phyloP scores from a whole-genome alignment of 306 rosid genomes.

The Quercus robur region DNA sequence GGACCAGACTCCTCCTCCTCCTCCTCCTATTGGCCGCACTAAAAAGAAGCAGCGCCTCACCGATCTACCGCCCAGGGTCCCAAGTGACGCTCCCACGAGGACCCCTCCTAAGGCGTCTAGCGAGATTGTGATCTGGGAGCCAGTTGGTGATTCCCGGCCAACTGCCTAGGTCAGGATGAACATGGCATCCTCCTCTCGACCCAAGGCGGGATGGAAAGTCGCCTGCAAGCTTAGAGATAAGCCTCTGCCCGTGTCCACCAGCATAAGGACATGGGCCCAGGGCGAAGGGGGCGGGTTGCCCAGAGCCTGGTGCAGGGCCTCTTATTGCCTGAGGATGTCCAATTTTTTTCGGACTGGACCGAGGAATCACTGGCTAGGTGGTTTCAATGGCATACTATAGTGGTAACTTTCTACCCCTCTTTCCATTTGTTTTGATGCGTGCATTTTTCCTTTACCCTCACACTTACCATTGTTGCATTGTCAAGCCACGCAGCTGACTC shows the following conservation, averaged over 20 bases:
- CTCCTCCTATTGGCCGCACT: fast-evolving
- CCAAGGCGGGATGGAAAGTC: fast-evolving
- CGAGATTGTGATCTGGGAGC: fast-evolving
- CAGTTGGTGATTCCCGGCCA: fast-evolving
- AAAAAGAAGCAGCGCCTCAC: fast-evolving
- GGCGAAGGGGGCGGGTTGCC: too few relatives aligned
- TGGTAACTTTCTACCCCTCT: fast-evolving
- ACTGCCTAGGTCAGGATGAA: fast-evolving
- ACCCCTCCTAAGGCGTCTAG: too few relatives aligned
- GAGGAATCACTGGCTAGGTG: fast-evolving
- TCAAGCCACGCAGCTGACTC: too few relatives aligned
- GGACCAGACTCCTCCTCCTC: too few relatives aligned
- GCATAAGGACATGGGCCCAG: fast-evolving
- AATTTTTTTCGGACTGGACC: too few relatives aligned
- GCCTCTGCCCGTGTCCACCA: fast-evolving
- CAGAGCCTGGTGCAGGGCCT: fast-evolving
- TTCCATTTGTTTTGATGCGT: too few relatives aligned
- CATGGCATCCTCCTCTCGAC: too few relatives aligned
- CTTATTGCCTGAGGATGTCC: too few relatives aligned
- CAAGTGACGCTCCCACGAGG: too few relatives aligned
- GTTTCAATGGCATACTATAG: too few relatives aligned
- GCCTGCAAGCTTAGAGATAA: fast-evolving
- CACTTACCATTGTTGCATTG: too few relatives aligned
- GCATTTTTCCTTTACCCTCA: fast-evolving
- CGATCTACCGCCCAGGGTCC: fast-evolving